phyloP scores from a whole-genome alignment of 352 stramenopile species.

The Globisporangium mamillatum region DNA sequence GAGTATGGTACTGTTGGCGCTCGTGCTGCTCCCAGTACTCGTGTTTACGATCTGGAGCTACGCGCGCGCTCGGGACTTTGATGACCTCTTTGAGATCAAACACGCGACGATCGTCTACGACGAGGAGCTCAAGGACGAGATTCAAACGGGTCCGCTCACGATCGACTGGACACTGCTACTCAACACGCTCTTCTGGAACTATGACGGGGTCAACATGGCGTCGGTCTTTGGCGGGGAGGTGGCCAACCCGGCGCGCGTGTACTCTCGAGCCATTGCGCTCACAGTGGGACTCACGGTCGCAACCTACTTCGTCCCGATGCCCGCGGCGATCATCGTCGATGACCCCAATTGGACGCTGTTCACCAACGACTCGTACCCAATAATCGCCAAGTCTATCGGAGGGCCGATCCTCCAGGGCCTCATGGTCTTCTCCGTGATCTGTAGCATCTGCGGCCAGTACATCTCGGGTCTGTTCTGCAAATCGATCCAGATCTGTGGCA shows the following conservation, averaged over 20 bases:
- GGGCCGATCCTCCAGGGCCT: too few species aligned
- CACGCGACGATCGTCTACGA: too few species aligned
- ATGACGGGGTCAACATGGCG: constrained; percentile 87
- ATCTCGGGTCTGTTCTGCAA: constrained; percentile 83
- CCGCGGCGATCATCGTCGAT: neutral
- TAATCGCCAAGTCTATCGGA: too few species aligned
- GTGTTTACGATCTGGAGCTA: constrained; percentile 11
- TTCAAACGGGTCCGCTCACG: too few species aligned
- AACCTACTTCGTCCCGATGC: constrained; percentile 71
- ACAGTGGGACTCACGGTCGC: constrained; percentile 65
- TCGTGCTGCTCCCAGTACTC: neutral
- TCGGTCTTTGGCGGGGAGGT: constrained; percentile 87
- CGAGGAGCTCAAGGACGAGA: too few species aligned
- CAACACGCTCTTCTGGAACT: constrained; percentile 94
- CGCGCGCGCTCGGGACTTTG: constrained; percentile 37
- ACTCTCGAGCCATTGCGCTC: constrained; percentile 69
- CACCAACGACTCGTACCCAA: constrained; percentile 1
- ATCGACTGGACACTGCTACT: constrained; percentile 72
- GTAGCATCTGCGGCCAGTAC: constrained; percentile 81
- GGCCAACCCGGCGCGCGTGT: constrained; percentile 62
- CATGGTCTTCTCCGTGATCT: constrained; percentile 59
- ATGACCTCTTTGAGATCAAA: constrained; percentile 57
- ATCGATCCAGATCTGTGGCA: constrained; percentile 62
- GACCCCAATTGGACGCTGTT: neutral
- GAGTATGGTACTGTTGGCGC: neutral